A percentile compares a stretch with the other conserved stretches of the same genome.
phyloP scores from a whole-genome alignment of 2,329 filamentous ascomycete species.

The Aspergillus tubingensis region DNA sequence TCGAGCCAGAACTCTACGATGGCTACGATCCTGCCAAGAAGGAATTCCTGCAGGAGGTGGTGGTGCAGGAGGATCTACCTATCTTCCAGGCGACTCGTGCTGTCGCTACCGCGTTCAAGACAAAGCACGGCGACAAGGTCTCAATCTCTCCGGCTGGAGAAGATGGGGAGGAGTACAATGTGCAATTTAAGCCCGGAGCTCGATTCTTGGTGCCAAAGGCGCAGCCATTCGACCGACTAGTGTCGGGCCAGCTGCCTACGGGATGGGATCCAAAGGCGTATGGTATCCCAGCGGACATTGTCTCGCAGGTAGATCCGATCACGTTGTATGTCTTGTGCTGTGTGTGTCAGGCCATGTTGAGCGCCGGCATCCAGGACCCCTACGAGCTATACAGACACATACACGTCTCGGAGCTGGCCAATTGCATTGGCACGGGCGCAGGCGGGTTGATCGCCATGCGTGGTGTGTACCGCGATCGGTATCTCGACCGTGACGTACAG shows the following conservation, averaged over 20 bases:
- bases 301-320: constrained; percentile 90
- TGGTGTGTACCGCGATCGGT: constrained; percentile 94
- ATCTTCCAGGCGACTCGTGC: constrained; percentile 58
- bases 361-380: constrained; percentile 92
- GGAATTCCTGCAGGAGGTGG: constrained; percentile 91
- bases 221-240: constrained; percentile 37
- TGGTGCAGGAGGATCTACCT: constrained; percentile 91
- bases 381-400: constrained; percentile 99
- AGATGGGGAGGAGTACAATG: constrained; percentile 51
- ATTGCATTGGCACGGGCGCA: constrained; percentile 94
- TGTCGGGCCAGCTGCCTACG: constrained; percentile 92
- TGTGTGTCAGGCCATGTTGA: constrained; percentile 81
- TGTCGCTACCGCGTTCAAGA: not conserved
- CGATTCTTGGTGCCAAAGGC: constrained; percentile 57
- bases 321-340: constrained; percentile 90
- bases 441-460: constrained; percentile 83
- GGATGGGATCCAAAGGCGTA: constrained; percentile 95
- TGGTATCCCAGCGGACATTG: constrained; percentile 91
- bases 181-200: constrained; percentile 89
- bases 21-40: constrained; percentile 81
- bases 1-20: constrained; percentile 40
- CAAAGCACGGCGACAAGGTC: not conserved
- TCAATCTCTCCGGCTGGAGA: not conserved
- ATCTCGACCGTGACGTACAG: constrained; percentile 88
- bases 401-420: constrained; percentile 91